These are phyloP conservation scores for Strobilomyces echinocephalus DNA, from an alignment of 768 basidiomycete species.

Conservation along the genomic window DNA sequence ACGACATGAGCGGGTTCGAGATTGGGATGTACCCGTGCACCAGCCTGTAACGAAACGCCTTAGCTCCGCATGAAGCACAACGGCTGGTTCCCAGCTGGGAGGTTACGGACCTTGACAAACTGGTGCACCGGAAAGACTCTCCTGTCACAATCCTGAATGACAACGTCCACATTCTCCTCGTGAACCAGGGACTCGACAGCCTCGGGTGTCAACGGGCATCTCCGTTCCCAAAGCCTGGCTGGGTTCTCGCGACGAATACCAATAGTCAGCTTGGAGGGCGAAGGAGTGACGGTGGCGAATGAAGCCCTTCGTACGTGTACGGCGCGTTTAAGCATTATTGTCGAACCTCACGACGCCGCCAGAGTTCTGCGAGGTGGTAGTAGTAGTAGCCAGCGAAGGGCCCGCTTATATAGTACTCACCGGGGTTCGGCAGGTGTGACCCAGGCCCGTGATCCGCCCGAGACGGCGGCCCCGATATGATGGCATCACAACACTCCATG, in stretches of 20 bases:
- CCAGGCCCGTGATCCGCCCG: conserved; percentile 15
- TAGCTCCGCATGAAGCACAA: background rate
- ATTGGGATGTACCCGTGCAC: conserved; percentile 58
- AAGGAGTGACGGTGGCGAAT: conserved; percentile 16
- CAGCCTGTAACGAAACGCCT: conserved; percentile 51
- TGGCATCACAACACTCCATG: background rate
- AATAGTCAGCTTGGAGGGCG: conserved; percentile 36
- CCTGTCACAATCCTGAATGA: conserved; percentile 72
- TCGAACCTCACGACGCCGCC: background rate
- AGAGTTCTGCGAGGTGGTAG: background rate
- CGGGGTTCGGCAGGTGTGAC: background rate
- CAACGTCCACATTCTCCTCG: conserved; percentile 55
- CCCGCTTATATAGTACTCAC: conserved; percentile 8
- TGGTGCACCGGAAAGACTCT: conserved; percentile 65
- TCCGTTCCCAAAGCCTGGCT: conserved; percentile 77
- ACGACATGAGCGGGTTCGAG: conserved; percentile 67
- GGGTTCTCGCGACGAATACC: conserved; percentile 78
- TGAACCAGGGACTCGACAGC: conserved; percentile 59
- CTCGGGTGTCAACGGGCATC: conserved; percentile 77
- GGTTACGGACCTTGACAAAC: conserved; percentile 54
- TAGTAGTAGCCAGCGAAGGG: background rate
- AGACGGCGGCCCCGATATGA: background rate
- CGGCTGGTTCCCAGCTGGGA: background rate
- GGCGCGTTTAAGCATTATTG: conserved; percentile 17
- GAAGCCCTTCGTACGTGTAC: conserved; percentile 22